Evolutionary conservation across 805 yeast genomes (phyloP).

Genomic region (Schizosaccharomyces octosporus): DNA sequence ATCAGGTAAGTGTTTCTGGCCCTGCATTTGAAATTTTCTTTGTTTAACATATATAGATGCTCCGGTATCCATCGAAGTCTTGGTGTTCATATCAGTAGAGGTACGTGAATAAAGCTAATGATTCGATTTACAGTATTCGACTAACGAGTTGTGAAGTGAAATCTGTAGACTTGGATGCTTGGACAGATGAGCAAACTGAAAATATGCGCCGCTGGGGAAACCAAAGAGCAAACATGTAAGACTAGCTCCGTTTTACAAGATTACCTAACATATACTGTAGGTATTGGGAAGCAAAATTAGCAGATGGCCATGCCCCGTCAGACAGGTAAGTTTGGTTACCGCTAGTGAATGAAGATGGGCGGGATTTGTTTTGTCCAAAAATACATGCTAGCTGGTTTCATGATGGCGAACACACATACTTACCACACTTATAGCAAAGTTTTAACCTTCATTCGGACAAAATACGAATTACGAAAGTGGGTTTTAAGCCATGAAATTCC

Average conservation of each 20-base stretch:
- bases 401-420: neutral
- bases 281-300: conserved; percentile 66
- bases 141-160: conserved; percentile 26
- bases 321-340: conserved; percentile 16
- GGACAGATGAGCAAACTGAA: conserved; percentile 82
- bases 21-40: neutral
- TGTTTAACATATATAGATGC: conserved; percentile 24
- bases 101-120: conserved; percentile 5
- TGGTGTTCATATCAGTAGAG: conserved; percentile 80
- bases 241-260: neutral
- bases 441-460: conserved; percentile 73
- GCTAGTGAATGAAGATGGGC: neutral
- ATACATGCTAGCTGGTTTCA: neutral
- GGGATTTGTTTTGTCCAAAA: neutral
- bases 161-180: conserved; percentile 79
- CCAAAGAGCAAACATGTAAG: conserved; percentile 34
- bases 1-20: conserved; percentile 19
- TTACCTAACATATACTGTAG: conserved; percentile 2
- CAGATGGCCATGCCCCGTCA: conserved; percentile 50
- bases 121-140: neutral
- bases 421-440: conserved; percentile 26
- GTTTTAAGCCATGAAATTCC: conserved; percentile 27
- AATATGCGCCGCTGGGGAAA: conserved; percentile 77
- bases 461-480: conserved; percentile 84
- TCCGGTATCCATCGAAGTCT: conserved; percentile 86